Evolutionary conservation across 2,329 filamentous ascomycete genomes (phyloP).

Genomic region (Talaromyces sp.): DNA sequence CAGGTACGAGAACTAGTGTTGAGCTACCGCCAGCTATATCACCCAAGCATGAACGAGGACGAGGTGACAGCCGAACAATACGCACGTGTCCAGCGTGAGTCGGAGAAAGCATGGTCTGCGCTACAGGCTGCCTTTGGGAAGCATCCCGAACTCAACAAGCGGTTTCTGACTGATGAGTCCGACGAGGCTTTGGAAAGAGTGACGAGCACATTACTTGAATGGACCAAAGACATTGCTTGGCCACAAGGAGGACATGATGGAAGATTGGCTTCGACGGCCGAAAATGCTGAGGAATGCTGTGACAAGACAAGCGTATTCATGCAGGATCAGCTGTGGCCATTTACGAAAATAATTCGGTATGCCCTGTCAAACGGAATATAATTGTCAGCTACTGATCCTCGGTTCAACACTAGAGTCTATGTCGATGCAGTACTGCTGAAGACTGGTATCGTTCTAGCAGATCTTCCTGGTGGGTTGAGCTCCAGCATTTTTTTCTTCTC

Average conservation of each 20-base stretch:
- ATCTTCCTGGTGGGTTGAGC: neutral
- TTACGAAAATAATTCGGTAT: conserved; percentile 1
- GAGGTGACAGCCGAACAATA: neutral
- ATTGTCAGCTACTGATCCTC: too few species aligned
- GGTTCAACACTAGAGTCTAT: neutral
- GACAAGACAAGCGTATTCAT: neutral
- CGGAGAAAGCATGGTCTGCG: neutral
- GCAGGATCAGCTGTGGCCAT: neutral
- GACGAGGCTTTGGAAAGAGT: neutral
- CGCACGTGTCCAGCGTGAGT: neutral
- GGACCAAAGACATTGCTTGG: neutral
- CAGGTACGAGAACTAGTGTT: neutral
- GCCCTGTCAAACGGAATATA: too few species aligned
- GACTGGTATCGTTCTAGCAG: neutral
- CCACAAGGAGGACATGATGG: neutral
- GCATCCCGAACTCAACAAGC: neutral
- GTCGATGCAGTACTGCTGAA: neutral
- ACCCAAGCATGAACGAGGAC: neutral
- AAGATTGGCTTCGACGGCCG: neutral
- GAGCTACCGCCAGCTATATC: neutral
- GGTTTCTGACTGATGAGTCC: neutral
- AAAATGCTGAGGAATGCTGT: neutral
- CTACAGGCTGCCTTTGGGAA: neutral
- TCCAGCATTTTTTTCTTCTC: too few species aligned
- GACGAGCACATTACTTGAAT: neutral